Base-by-base conservation (phyloP, 2,329 filamentous ascomycete species). In the Ascochyta clinopodiicola region DNA sequence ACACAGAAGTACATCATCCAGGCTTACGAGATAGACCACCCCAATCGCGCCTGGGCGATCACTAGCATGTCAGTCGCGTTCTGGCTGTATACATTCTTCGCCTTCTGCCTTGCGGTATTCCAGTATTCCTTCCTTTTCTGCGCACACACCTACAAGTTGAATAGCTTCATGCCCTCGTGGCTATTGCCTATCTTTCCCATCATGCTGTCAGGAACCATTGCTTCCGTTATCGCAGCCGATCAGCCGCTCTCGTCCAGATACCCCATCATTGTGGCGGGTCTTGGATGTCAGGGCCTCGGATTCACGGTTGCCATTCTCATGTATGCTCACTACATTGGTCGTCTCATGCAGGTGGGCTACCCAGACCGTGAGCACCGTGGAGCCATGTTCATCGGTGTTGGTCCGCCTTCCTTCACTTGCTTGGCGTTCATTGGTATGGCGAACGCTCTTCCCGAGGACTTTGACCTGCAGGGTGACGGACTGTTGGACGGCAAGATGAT, bases 371-470 rank as follows among this genome's bases (percentile, higher is more conserved):
- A 89, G 65, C 86, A 88, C 57, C 79, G 88, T 45, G 86, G 88
- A 0, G 88, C 85, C 0, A 83, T 92, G 70, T 91, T 90, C 78
- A 90, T 92, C 78, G 88, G 86, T 56, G 88, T 91, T n/a, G 89
- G 89, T 0, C 88, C 89, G 1, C 88, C 88, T 0, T 83, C 86
- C 1, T 91, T 90, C 77, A 91, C 88, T 0, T 86, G 85, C 1
- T 77, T 91, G 13, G 88, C 88, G 0, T 79, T 91, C 36, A 84
- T 91, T 34, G 88, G 88, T 43, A 88, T 91, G 82, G 82, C 87
- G 0, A 79, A 82, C 40, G 80, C 81, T 8, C 71, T 87, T 0
- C 77, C 64, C 0, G 62, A 70, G 6, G 76, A 79, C 34, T 83
- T 82, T 60, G 75, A 76, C 40, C 73, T 85, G 47, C 77, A 80